These are phyloP conservation scores for Suillus discolor DNA, from an alignment of 768 basidiomycete genomes.

Conservation along the genomic window DNA sequence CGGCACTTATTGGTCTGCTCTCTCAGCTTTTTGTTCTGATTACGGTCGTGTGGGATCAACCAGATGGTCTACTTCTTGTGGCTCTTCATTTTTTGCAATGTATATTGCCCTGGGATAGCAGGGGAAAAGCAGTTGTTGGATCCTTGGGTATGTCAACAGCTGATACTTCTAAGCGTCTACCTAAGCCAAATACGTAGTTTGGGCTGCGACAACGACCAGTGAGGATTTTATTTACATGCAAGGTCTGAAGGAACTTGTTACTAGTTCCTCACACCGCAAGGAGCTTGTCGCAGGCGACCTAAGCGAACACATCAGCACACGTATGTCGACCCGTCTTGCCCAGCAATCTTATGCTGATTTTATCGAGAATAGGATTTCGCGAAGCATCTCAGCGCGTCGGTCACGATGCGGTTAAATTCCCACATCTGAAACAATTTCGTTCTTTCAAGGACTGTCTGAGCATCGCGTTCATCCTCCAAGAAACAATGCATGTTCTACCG, in stretches of 20 bases:
- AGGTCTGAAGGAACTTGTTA: constrained; percentile 63
- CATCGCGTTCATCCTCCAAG: constrained; percentile 46
- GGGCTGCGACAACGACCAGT: constrained; percentile 75
- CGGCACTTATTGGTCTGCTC: constrained; percentile 50
- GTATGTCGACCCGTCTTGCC: constrained; percentile 37
- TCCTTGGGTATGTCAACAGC: constrained; percentile 32
- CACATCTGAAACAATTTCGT: constrained; percentile 34
- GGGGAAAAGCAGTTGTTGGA: constrained; percentile 17
- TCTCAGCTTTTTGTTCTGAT: constrained; percentile 65
- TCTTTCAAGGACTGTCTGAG: constrained; percentile 28
- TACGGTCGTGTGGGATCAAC: constrained; percentile 59
- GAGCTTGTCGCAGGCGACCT: constrained; percentile 74
- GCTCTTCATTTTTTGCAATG: constrained; percentile 56
- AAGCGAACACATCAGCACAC: constrained; percentile 48
- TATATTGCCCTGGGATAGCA: constrained; percentile 43
- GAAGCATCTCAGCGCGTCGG: constrained; percentile 32
- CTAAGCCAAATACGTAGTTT: constrained; percentile 39
- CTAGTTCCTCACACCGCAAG: constrained; percentile 48
- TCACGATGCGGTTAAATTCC: constrained; percentile 39
- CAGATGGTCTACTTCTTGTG: constrained; percentile 61
- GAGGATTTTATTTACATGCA: constrained; percentile 61
- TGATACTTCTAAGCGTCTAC: background rate
- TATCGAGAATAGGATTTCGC: constrained; percentile 34
- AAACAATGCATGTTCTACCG: constrained; percentile 60
- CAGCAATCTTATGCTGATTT: background rate